Conservation (phyloP, 192 early-diverging fungal genomes). For the Haplosporangium gracile region DNA sequence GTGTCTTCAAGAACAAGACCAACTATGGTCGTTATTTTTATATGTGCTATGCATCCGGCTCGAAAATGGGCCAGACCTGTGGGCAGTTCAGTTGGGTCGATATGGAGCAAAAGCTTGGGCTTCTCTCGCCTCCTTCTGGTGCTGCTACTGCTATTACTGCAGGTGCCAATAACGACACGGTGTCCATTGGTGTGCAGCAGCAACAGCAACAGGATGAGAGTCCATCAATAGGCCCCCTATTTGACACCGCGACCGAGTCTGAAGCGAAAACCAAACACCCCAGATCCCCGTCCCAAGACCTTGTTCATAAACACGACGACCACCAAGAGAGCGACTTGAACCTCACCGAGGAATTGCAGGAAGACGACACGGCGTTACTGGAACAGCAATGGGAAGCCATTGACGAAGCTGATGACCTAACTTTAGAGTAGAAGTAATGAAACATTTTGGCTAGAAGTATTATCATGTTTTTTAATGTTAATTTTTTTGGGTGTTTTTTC, state of each 20-base stretch:
- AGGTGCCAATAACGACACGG: too few relatives aligned
- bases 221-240: too few relatives aligned
- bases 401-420: neutral
- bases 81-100: constrained; percentile 57
- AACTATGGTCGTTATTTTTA: constrained; percentile 60
- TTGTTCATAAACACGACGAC: neutral
- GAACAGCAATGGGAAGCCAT: neutral
- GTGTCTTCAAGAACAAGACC: constrained; percentile 52
- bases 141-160: neutral
- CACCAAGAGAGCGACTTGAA: neutral
- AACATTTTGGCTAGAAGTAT: neutral
- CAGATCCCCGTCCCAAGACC: neutral
- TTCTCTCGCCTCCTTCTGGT: neutral
- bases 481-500: neutral
- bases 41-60: constrained; percentile 55
- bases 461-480: neutral
- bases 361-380: neutral
- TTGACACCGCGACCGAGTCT: neutral
- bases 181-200: too few relatives aligned
- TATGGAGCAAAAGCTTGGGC: constrained; percentile 36
- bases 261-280: neutral
- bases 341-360: neutral
- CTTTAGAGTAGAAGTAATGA: neutral
- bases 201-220: too few relatives aligned
- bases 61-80: constrained; percentile 50